Base-by-base conservation (phyloP, 495 filamentous ascomycete species). In the Cercophora samala region DNA sequence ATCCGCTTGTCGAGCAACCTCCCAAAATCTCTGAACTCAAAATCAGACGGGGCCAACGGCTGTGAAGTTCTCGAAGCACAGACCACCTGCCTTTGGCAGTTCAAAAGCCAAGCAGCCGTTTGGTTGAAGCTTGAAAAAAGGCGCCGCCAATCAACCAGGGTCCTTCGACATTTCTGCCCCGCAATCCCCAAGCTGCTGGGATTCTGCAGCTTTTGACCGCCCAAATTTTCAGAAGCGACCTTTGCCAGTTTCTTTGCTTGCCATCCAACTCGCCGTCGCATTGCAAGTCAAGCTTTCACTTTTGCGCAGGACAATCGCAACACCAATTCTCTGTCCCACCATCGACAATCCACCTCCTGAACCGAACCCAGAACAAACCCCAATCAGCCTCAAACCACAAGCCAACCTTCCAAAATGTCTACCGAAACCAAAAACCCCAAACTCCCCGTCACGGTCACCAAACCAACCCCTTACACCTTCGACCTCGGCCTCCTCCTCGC, bases 401-500 rank as follows among this genome's bases (percentile, higher is more conserved):
- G n/a, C n/a, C n/a, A n/a, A n/a, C n/a, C n/a, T n/a, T n/a, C n/a
- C n/a, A n/a, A n/a, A n/a, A 82, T 81, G 79, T 68, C 53, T 3
- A 3, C 80, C 58, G 29, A 42, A 1, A 62, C 70, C 37, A 71
- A 71, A 65, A 59, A 70, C 26, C 69, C 77, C 63, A 82, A 83
- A 71, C 80, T 82, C 67, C 75, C 79, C 62, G 84, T 93, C 66
- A 88, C 83, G 9, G 90, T 93, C 77, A 81, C 86, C 26, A 93
- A 93, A 76, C 91, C 92, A 0, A 96, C 87, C 1, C 93, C 92
- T 54, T 94, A 94, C 82, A 92, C 89, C 74, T 97, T 96, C 83
- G 93, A 97, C 79, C 87, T 97, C 15, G 93, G 92, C 69, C 86
- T 94, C 74, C 87, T 97, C 65, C 84, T 93, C 72, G 88, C 84